Percentiles rank a stretch among this genome's conserved stretches.
Evolutionary conservation across 805 yeast genomes (phyloP).

Genomic region (Kluyveromyces lactis): DNA sequence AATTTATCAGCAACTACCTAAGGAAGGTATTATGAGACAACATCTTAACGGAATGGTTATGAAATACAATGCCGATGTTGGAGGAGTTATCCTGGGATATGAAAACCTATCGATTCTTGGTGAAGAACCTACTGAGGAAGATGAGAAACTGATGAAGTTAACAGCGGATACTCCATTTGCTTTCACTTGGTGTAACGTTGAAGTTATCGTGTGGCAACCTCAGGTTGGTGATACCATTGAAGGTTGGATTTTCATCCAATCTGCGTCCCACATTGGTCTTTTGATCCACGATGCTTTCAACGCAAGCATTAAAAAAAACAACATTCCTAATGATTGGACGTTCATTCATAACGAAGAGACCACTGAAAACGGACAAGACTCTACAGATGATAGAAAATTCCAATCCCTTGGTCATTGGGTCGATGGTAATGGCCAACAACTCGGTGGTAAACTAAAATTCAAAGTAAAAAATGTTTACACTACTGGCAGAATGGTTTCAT

Average conservation of each 20-base stretch:
- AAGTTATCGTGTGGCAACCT: constrained; percentile 85
- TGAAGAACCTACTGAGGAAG: constrained; percentile 34
- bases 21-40: constrained; percentile 75
- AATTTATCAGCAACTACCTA: constrained; percentile 54
- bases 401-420: constrained; percentile 81
- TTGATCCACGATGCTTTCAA: constrained; percentile 89
- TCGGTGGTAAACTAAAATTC: constrained; percentile 79
- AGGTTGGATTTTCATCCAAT: constrained; percentile 85
- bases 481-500: constrained; percentile 73
- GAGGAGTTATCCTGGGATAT: constrained; percentile 82
- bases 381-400: constrained; percentile 23
- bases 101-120: constrained; percentile 49
- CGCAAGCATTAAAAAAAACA: constrained; percentile 78
- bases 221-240: constrained; percentile 77
- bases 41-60: constrained; percentile 86
- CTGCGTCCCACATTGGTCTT: constrained; percentile 90
- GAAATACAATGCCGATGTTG: constrained; percentile 64
- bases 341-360: constrained; percentile 76
- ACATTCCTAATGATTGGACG: constrained; percentile 80
- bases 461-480: constrained; percentile 63
- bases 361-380: constrained; percentile 9
- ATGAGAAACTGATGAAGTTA: constrained; percentile 50
- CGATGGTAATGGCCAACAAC: constrained; percentile 61
- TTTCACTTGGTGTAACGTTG: constrained; percentile 79
- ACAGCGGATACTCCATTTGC: constrained; percentile 80